Evolutionary conservation across 2,329 filamentous ascomycete genomes (phyloP).

Genomic region (Pestalotiopsis sp.): DNA sequence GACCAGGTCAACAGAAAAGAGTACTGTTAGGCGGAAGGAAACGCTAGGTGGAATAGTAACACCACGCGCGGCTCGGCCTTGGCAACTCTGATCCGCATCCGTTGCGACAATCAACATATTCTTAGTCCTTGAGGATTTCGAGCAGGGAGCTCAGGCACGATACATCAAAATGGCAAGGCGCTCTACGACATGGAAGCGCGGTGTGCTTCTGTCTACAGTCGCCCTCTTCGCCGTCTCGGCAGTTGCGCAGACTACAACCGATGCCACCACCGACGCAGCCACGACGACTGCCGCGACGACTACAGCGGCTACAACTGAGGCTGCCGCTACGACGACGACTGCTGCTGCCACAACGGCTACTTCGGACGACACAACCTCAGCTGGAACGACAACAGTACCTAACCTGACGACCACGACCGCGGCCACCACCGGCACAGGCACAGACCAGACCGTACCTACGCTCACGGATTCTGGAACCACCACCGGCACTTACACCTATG

Average conservation of each 20-base stretch:
- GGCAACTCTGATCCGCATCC: background rate
- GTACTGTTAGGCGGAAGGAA: background rate
- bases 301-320: conserved; percentile 14
- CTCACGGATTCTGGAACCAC: conserved; percentile 56
- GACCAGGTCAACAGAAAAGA: background rate
- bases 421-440: conserved; percentile 2
- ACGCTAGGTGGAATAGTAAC: background rate
- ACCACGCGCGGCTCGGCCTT: background rate
- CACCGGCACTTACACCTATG: conserved; percentile 55
- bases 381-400: background rate
- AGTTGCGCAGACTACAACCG: conserved; percentile 17
- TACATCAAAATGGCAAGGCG: conserved; percentile 10
- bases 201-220: conserved; percentile 17
- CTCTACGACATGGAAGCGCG: conserved; percentile 14
- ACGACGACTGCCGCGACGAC: conserved; percentile 15
- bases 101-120: background rate
- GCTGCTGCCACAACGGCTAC: conserved; percentile 1
- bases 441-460: conserved; percentile 10
- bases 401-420: background rate
- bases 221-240: conserved; percentile 17
- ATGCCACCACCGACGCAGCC: conserved; percentile 13
- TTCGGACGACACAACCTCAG: background rate
- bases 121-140: background rate
- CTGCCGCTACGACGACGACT: conserved; percentile 7
- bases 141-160: background rate